These are phyloP conservation scores for Mucor mucedo DNA, from an alignment of 371 early-diverging fungal species.

Conservation along the genomic window DNA sequence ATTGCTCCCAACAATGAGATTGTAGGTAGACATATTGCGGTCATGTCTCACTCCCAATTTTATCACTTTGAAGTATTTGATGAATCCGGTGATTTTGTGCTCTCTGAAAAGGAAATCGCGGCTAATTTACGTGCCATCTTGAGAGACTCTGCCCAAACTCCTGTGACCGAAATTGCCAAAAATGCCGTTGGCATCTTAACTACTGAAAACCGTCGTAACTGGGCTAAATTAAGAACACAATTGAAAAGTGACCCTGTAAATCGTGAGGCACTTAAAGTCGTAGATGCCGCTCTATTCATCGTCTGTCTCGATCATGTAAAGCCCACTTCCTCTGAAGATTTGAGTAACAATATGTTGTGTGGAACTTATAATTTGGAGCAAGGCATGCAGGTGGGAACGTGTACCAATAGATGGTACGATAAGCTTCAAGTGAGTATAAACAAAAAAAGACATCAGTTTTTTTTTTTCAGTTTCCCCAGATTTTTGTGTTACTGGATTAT, in stretches of 20 bases:
- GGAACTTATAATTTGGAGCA: constrained; percentile 58
- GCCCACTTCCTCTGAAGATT: constrained; percentile 48
- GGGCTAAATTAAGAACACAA: constrained; percentile 62
- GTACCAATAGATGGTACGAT: constrained; percentile 67
- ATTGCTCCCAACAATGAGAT: constrained; percentile 50
- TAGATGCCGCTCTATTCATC: constrained; percentile 79
- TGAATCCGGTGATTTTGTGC: constrained; percentile 45
- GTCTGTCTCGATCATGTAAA: constrained; percentile 80
- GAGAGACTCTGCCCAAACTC: constrained; percentile 42
- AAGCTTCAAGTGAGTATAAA: constrained; percentile 54
- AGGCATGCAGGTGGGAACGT: constrained; percentile 63
- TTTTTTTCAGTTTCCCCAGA: constrained; percentile 9
- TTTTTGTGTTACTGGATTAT: constrained; percentile 1
- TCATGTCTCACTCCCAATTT: constrained; percentile 67
- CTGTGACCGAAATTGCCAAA: constrained; percentile 48
- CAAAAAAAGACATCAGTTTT: constrained; percentile 9
- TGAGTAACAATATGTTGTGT: constrained; percentile 63
- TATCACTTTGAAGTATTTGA: constrained; percentile 73
- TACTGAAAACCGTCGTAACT: constrained; percentile 73
- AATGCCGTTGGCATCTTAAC: constrained; percentile 71
- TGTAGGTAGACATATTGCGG: constrained; percentile 60
- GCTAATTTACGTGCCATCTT: constrained; percentile 51
- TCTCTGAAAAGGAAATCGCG: constrained; percentile 58
- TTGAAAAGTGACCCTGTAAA: constrained; percentile 57
- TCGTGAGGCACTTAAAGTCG: constrained; percentile 58